These are phyloP conservation scores for Pseudogymnoascus sp. DNA, from an alignment of 2,329 filamentous ascomycete species.

Conservation along the genomic window DNA sequence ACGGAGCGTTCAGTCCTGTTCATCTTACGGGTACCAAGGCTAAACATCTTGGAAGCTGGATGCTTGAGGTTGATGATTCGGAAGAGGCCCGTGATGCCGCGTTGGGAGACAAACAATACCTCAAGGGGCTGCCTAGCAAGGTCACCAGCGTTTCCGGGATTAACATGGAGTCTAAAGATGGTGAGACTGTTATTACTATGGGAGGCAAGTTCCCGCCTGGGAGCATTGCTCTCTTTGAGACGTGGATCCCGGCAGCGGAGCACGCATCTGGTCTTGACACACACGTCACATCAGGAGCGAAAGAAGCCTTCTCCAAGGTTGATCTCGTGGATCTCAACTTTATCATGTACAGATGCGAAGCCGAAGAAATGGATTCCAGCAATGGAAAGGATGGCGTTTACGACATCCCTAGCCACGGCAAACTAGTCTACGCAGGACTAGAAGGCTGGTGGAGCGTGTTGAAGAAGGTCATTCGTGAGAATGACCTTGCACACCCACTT, in stretches of 20 bases:
- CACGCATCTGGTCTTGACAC: constrained; percentile 77
- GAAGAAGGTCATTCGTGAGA: constrained; percentile 75
- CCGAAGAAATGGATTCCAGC: constrained; percentile 78
- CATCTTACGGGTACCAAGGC: constrained; percentile 78
- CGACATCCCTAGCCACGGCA: constrained; percentile 74
- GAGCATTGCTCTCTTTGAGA: constrained; percentile 92
- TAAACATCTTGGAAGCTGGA: constrained; percentile 84
- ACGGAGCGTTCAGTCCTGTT: constrained; percentile 73
- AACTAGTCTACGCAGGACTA: constrained; percentile 89
- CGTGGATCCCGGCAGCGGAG: constrained; percentile 85
- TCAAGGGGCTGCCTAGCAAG: constrained; percentile 79
- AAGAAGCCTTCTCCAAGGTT: constrained; percentile 68
- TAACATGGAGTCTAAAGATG: constrained; percentile 61
- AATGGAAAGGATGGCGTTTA: constrained; percentile 81
- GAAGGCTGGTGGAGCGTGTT: constrained; percentile 98
- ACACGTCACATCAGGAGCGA: constrained; percentile 76
- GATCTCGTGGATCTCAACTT: constrained; percentile 84
- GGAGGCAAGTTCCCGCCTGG: constrained; percentile 83
- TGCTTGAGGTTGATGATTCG: constrained; percentile 77
- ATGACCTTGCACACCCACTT: constrained; percentile 86
- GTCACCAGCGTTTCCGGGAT: constrained; percentile 70
- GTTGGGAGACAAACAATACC: constrained; percentile 60
- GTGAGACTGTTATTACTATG: constrained; percentile 73
- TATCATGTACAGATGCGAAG: constrained; percentile 82
- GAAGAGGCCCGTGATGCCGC: constrained; percentile 61